phyloP scores from a whole-genome alignment of 208 protist genomes.

The Leishmania tarentolae region DNA sequence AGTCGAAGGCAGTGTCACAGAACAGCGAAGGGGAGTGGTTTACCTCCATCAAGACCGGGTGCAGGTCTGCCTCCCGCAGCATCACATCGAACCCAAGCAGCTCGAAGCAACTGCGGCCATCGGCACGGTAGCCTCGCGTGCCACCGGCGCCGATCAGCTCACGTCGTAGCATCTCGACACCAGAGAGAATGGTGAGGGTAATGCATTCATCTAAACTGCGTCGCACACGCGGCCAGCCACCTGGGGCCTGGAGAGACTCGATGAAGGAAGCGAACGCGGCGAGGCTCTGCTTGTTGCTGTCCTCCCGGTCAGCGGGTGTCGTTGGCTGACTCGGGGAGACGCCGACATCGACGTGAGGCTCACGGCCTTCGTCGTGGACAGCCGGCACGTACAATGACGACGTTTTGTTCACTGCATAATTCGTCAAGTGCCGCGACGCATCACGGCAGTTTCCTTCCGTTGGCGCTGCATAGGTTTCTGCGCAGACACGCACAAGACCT shows the following conservation, averaged over 20 bases:
- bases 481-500: constrained; percentile 93
- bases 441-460: constrained; percentile 51
- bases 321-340: background rate
- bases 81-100: constrained; percentile 91
- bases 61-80: constrained; percentile 45
- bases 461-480: constrained; percentile 74
- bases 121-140: constrained; percentile 41
- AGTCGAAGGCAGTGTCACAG: constrained; percentile 83
- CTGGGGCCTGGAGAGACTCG: constrained; percentile 5
- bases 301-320: background rate
- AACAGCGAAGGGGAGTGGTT: constrained; percentile 92
- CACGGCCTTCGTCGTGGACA: background rate
- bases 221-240: constrained; percentile 56
- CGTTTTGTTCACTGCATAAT: constrained; percentile 89
- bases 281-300: constrained; percentile 25
- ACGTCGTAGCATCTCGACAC: constrained; percentile 67
- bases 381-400: constrained; percentile 24
- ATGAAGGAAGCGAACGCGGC: constrained; percentile 33
- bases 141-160: constrained; percentile 72
- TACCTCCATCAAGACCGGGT: constrained; percentile 88
- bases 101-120: constrained; percentile 82
- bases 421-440: constrained; percentile 77
- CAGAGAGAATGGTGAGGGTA: constrained; percentile 87
- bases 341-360: background rate
- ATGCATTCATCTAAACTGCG: constrained; percentile 70